A percentile compares a stretch with the other conserved stretches of the same genome.
Conservation (phyloP, 768 basidiomycete genomes). For the Terana coerulea region DNA sequence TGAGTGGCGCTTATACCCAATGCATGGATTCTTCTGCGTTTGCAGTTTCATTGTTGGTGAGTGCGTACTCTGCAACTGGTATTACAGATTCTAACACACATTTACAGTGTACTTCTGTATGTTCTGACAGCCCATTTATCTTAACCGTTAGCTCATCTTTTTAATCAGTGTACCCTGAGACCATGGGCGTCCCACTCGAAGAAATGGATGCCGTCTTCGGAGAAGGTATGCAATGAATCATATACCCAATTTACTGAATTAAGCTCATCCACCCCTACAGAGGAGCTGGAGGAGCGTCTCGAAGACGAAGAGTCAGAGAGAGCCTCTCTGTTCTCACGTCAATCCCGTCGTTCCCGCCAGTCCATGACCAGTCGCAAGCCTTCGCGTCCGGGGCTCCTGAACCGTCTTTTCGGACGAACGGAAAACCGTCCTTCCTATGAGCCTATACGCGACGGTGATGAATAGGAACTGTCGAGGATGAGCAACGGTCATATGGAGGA, state of each 20-base stretch:
- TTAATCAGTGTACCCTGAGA: constrained; percentile 74
- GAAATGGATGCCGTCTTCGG: constrained; percentile 91
- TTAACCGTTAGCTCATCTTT: constrained; percentile 11
- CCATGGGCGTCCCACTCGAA: constrained; percentile 82
- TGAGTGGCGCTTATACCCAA: constrained; percentile 88
- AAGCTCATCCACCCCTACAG: constrained; percentile 16
- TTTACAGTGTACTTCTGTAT: constrained; percentile 68
- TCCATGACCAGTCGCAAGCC: constrained; percentile 26
- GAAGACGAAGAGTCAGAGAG: constrained; percentile 63
- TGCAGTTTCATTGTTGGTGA: constrained; percentile 80
- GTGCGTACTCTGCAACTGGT: constrained; percentile 15
- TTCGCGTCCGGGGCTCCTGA: constrained; percentile 42
- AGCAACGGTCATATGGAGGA: constrained; percentile 29
- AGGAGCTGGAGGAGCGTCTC: constrained; percentile 52
- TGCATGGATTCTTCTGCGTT: constrained; percentile 92
- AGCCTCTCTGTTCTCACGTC: constrained; percentile 49
- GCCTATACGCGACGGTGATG: constrained; percentile 43
- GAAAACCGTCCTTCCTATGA: constrained; percentile 39
- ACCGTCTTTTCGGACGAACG: constrained; percentile 42
- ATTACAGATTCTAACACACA: constrained; percentile 8
- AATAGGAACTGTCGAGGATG: constrained; percentile 60
- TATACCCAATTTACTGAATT: neutral
- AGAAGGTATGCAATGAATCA: constrained; percentile 51
- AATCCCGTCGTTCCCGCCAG: constrained; percentile 30
- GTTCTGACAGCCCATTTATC: constrained; percentile 27